Conservation (phyloP, 352 stramenopile genomes). For the Pythium phragmitis region DNA sequence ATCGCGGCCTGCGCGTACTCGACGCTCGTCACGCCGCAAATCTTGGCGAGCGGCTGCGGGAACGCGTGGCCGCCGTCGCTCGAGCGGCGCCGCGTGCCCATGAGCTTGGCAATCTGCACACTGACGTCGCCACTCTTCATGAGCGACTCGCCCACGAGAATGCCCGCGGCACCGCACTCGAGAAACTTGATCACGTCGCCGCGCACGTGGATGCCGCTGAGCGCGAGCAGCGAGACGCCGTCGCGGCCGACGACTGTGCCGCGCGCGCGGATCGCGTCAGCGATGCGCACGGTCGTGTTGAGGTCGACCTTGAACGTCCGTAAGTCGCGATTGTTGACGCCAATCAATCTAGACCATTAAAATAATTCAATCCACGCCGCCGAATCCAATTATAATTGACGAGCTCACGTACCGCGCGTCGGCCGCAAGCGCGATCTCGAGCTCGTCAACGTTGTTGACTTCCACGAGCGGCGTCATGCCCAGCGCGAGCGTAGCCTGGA, state of each 20-base stretch:
- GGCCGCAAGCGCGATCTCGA: slow-evolving; percentile 91
- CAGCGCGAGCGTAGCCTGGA: slow-evolving; percentile 80
- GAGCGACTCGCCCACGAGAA: slow-evolving; percentile 97
- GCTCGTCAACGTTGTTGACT: slow-evolving; percentile 94
- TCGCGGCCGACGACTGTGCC: slow-evolving; percentile 68
- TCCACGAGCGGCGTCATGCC: slow-evolving; percentile 98
- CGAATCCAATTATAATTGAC: background rate
- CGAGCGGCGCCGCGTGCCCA: slow-evolving; percentile 38
- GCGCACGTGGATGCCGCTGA: slow-evolving; percentile 96
- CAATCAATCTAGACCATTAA: slow-evolving; percentile 77
- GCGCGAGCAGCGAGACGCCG: slow-evolving; percentile 87
- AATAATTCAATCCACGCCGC: too few species aligned
- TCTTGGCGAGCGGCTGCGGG: slow-evolving; percentile 77
- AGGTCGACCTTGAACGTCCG: slow-evolving; percentile 98
- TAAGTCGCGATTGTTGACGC: slow-evolving; percentile 99
- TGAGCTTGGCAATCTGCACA: slow-evolving; percentile 81
- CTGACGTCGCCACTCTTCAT: slow-evolving; percentile 94
- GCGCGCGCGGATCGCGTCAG: slow-evolving; percentile 72
- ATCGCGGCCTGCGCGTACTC: slow-evolving; percentile 93
- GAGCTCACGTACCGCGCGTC: slow-evolving; percentile 59
- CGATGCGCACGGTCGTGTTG: slow-evolving; percentile 91
- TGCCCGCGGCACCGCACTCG: slow-evolving; percentile 84
- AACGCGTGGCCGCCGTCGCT: slow-evolving; percentile 32
- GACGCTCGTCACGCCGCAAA: slow-evolving; percentile 94
- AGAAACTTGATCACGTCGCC: slow-evolving; percentile 92